Percentiles rank a stretch among this genome's conserved stretches.
Conservation (phyloP, 23 red algal species). For the Gracilaria vermiculophylla region DNA sequence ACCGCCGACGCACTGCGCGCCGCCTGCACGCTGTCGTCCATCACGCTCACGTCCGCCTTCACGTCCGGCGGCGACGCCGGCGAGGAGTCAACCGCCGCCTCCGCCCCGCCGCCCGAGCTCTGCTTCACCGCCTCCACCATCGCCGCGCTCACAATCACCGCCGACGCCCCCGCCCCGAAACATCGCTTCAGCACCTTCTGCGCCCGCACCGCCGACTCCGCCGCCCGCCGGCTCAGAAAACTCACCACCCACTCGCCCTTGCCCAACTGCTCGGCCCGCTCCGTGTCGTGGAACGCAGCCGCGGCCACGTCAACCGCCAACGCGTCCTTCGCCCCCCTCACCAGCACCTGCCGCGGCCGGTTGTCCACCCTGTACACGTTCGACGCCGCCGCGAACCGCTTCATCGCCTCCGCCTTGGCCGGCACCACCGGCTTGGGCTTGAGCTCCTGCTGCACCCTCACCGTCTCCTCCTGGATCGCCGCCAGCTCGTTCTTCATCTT, state of each 20-base stretch:
- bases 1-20: not conserved
- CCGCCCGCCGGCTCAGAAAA: slow-evolving; percentile 47
- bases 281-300: slow-evolving; percentile 52
- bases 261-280: slow-evolving; percentile 12
- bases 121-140: not conserved
- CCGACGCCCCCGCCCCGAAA: slow-evolving; percentile 18
- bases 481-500: slow-evolving; percentile 24
- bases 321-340: slow-evolving; percentile 37
- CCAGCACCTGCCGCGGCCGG: slow-evolving; percentile 43
- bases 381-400: not conserved
- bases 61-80: slow-evolving; percentile 1
- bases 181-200: slow-evolving; percentile 35
- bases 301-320: slow-evolving; percentile 17
- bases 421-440: not conserved
- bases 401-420: not conserved
- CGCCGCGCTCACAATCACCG: slow-evolving; percentile 24
- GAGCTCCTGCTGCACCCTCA: not conserved
- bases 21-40: slow-evolving; percentile 1
- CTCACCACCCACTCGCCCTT: slow-evolving; percentile 43
- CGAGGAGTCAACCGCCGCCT: not conserved
- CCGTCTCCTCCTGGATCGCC: slow-evolving; percentile 26
- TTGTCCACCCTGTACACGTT: slow-evolving; percentile 28
- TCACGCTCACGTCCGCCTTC: slow-evolving; percentile 14
- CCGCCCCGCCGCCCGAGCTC: not conserved
- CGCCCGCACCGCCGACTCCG: slow-evolving; percentile 46